Base-by-base conservation (phyloP, 2,329 filamentous ascomycete genomes). In the Laburnicola sp. region DNA sequence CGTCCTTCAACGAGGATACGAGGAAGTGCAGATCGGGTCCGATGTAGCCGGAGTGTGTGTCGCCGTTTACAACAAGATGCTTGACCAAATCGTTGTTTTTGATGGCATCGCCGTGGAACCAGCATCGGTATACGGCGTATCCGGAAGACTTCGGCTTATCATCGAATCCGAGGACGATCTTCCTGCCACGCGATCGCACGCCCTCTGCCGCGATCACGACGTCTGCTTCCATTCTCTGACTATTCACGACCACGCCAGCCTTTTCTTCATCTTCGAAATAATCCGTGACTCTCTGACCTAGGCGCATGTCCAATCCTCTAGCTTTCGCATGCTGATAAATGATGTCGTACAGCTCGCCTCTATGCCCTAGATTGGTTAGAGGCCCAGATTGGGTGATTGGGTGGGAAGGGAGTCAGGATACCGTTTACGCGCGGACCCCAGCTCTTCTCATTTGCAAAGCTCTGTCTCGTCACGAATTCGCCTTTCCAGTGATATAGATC, bases 401-500 rank as follows among this genome's bases (percentile, higher is more conserved):
- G n/a, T n/a, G n/a, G n/a, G n/a, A n/a, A n/a, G n/a, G n/a, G n/a
- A n/a, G n/a, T n/a, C n/a, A n/a, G n/a, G n/a, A n/a, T n/a, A n/a
- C n/a, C 83, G 53, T 85, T 85, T 56, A 85, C 80, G 22, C 81
- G 77, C 2, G 82, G 82, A 6, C 80, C 78, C 65, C 64, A 69
- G 10, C 41, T 37, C 45, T 63, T 62, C 53, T 67, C 66, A n/a
- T 67, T 64, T 21, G 60, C 68, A 64, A 75, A 68, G 21, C 56
- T 59, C 51, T 86, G 83, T 45, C 82, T 79, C 43, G 80, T 78
- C n/a, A 86, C 76, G n/a, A 84, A 77, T 59, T 85, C 82, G 27
- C 82, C 82, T 53, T 82, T 80, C 59, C 76, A 85, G 56, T 83
- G 83, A 65, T 84, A 82, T 52, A 85, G 81, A 37, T 80, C 78